Evolutionary conservation across 352 stramenopile species (phyloP), one percentile per base, ranked within the genome.

Genomic region (Chrysophaeum taylorii): DNA sequence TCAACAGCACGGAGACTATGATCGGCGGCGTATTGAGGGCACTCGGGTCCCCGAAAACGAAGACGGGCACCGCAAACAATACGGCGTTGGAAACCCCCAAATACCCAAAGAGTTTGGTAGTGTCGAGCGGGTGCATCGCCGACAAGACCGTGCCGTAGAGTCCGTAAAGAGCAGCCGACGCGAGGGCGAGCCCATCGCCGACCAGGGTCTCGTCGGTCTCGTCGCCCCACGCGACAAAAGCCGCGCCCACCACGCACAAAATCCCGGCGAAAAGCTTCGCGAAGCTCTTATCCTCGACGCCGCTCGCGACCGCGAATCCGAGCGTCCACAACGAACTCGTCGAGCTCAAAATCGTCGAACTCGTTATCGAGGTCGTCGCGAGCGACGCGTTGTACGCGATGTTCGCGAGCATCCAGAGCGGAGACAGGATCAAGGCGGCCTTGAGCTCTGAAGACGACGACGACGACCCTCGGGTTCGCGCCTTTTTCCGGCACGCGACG

Each of bases 281-380:
- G 71, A 73, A 85, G 36, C 84, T 85, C 71, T 93, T 89, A 31
- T 74, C 78, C 74, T 96, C 89, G 68, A 90, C 83, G 12, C 88
- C 74, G 36, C 77, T 82, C 43, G 82, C 78, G 12, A 95, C 76
- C 54, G 87, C 91, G 69, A 97, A 85, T 0, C 88, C 50, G 74
- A 96, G 94, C 21, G 91, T 96, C 73, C 96, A 98, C 25, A 97
- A 82, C 31, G 85, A 91, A 35, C 89, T 93, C 38, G 90, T 97
- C 41, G 85, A 91, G 69, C 85, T 91, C 63, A 98, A 87, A 39
- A 97, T 93, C 15, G 93, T 98, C 63, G 82, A 94, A 74, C 85
- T 95, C 33, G 90, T 94, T 35, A 97, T 92, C 48, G 85, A 86
- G n/a, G 90, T 97, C 73, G 88, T 87, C 73, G 87, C 82, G 18